Percentiles rank a stretch among this genome's conserved stretches.
Evolutionary conservation across 2,329 filamentous ascomycete genomes (phyloP).

Genomic region (Teratosphaeria pseudoeucalypti): DNA sequence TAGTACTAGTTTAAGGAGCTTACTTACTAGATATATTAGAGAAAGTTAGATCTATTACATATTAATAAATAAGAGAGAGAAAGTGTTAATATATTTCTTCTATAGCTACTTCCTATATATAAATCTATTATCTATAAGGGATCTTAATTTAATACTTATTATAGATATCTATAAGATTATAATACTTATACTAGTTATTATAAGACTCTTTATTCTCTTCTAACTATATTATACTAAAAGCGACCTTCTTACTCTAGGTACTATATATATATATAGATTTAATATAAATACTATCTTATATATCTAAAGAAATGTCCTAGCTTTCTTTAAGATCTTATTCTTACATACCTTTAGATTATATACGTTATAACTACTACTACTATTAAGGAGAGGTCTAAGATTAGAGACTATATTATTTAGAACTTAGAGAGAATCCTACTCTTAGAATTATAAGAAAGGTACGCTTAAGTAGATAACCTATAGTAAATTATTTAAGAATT

Average conservation of each 20-base stretch:
- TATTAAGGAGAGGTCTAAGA: not conserved
- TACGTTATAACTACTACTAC: not conserved
- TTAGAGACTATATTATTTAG: not conserved
- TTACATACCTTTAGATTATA: not conserved
- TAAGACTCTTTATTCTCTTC: not conserved
- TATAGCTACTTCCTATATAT: too few species aligned
- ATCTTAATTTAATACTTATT: too few species aligned
- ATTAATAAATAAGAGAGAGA: too few species aligned
- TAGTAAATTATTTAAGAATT: too few species aligned
- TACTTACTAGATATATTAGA: too few species aligned
- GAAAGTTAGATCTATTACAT: too few species aligned
- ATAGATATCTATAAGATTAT: not conserved
- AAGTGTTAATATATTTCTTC: too few species aligned
- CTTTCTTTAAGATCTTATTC: not conserved
- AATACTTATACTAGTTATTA: not conserved
- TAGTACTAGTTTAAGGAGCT: too few species aligned
- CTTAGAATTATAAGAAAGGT: too few species aligned
- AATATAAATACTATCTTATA: not conserved
- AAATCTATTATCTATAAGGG: too few species aligned
- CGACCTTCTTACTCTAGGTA: not conserved
- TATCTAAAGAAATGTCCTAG: not conserved
- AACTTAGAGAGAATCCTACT: not conserved
- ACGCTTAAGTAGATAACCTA: too few species aligned
- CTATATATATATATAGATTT: not conserved
- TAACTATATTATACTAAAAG: not conserved